Evolutionary conservation across 2,329 filamentous ascomycete genomes (phyloP).

Genomic region (Fonsecaea erecta): DNA sequence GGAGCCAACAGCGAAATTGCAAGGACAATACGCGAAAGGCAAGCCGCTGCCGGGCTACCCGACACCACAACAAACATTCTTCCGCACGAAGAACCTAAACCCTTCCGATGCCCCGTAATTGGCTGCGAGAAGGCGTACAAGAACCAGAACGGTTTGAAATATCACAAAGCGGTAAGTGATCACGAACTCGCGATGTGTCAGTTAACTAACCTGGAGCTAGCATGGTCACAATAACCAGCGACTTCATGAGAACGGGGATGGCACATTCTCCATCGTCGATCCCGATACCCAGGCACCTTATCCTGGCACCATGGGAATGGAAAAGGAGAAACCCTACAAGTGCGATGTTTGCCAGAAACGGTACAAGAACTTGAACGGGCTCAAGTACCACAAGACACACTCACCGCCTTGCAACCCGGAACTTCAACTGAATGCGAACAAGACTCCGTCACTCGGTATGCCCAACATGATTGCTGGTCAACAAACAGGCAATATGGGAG

Average conservation of each 20-base stretch:
- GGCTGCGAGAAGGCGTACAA: constrained; percentile 98
- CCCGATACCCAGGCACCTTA: constrained; percentile 93
- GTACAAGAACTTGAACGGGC: constrained; percentile 97
- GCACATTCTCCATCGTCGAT: constrained; percentile 97
- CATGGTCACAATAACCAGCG: constrained; percentile 97
- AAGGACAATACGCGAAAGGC: constrained; percentile 66
- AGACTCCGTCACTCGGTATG: constrained; percentile 28
- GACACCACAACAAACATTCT: constrained; percentile 51
- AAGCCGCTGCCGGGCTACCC: constrained; percentile 62
- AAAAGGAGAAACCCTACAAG: constrained; percentile 98
- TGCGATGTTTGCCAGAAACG: constrained; percentile 97
- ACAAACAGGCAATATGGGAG: constrained; percentile 54
- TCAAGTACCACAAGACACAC: constrained; percentile 92
- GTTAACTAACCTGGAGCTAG: constrained; percentile 44
- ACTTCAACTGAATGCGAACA: constrained; percentile 61
- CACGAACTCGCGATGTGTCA: background rate
- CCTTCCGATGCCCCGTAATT: constrained; percentile 96
- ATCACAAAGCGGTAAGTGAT: constrained; percentile 68
- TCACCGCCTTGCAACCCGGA: constrained; percentile 90
- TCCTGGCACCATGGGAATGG: constrained; percentile 97
- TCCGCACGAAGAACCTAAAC: constrained; percentile 89
- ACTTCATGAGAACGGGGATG: constrained; percentile 93
- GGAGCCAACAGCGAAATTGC: constrained; percentile 76
- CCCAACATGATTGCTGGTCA: constrained; percentile 42
- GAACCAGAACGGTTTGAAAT: constrained; percentile 98